A percentile compares a stretch with the other conserved stretches of the same genome.
Conservation (phyloP, 768 basidiomycete species). For the Boletus huronensis region DNA sequence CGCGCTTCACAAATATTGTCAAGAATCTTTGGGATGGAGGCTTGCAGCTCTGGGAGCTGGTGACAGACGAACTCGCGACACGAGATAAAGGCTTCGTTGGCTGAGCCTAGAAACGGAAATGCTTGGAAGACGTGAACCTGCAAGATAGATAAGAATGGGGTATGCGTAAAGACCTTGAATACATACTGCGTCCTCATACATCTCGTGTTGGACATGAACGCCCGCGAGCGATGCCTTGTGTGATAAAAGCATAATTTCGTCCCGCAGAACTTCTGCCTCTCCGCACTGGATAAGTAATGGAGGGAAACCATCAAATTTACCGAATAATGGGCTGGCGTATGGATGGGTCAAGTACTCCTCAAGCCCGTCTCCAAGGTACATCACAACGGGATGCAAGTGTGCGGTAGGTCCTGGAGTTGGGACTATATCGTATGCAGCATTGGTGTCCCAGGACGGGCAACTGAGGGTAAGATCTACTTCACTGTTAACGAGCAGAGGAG, state of each 20-base stretch:
- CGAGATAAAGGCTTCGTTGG: conserved; percentile 64
- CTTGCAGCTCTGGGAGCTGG: conserved; percentile 52
- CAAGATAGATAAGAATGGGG: neutral
- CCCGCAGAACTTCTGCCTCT: conserved; percentile 92
- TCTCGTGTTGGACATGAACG: conserved; percentile 81
- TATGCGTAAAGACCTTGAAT: neutral
- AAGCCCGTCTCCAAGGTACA: conserved; percentile 83
- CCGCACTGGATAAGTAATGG: conserved; percentile 90
- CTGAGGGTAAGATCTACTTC: conserved; percentile 86
- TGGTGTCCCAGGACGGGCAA: conserved; percentile 97
- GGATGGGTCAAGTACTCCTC: conserved; percentile 90
- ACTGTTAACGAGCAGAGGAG: conserved; percentile 8
- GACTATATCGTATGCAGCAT: conserved; percentile 81
- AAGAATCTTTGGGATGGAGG: conserved; percentile 48
- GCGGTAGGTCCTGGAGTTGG: conserved; percentile 68
- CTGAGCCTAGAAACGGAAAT: conserved; percentile 71
- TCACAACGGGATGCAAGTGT: conserved; percentile 90
- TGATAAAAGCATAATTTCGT: conserved; percentile 87
- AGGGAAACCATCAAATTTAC: conserved; percentile 80
- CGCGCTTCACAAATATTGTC: conserved; percentile 52
- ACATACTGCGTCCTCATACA: conserved; percentile 87
- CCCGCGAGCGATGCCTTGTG: conserved; percentile 90
- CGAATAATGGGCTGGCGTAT: conserved; percentile 93
- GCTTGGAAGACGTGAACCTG: conserved; percentile 91
- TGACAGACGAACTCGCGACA: conserved; percentile 67